A percentile compares a stretch with the other conserved stretches of the same genome.
phyloP scores from a whole-genome alignment of 2,329 filamentous ascomycete species.

The Ceratocystis huliohia region DNA sequence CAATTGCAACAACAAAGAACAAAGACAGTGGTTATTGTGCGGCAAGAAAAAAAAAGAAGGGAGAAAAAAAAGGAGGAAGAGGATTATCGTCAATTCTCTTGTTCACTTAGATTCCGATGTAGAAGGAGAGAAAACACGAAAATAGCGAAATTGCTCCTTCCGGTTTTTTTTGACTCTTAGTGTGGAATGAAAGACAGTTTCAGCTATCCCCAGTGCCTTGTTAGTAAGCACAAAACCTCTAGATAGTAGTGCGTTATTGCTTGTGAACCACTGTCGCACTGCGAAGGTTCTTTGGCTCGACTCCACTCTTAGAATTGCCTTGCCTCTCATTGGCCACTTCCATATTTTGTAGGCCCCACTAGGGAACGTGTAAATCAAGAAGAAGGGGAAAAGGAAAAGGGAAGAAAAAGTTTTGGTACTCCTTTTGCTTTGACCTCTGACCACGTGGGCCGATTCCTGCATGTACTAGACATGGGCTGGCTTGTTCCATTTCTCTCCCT shows the following conservation, averaged over 20 bases:
- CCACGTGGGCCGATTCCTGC: constrained; percentile 5
- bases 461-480: background rate
- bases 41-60: background rate
- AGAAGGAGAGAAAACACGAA: background rate
- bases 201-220: background rate
- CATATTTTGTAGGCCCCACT: background rate
- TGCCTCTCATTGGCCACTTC: background rate
- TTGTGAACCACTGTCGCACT: background rate
- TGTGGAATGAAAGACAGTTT: background rate
- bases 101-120: background rate
- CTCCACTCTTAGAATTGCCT: constrained; percentile 5
- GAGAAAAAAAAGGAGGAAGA: constrained; percentile 10
- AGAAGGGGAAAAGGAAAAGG: background rate
- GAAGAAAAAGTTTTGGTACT: background rate
- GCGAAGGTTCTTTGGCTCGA: background rate
- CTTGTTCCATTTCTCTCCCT: background rate
- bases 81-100: background rate
- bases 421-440: background rate
- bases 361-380: too few species aligned
- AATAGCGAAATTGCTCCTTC: background rate
- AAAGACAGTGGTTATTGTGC: background rate
- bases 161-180: background rate
- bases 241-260: background rate
- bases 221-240: constrained; percentile 1
- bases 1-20: background rate